These are phyloP conservation scores for Ceratocystis alfenasii DNA, from an alignment of 2,329 filamentous ascomycete genomes.

Conservation along the genomic window DNA sequence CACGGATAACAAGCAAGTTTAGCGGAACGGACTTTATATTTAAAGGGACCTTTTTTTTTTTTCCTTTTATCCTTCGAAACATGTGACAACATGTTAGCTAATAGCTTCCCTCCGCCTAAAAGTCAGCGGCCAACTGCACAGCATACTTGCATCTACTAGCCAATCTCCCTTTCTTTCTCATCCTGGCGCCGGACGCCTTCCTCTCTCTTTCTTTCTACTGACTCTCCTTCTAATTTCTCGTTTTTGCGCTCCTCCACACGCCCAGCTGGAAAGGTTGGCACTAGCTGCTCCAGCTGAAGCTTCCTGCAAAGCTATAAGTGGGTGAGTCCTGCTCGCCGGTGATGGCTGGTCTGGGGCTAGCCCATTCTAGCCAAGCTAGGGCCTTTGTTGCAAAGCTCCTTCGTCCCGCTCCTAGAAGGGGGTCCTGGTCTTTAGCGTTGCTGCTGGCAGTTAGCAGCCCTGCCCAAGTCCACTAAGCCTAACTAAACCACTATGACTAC, in stretches of 20 bases:
- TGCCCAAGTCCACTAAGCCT: neutral
- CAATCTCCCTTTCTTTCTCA: neutral
- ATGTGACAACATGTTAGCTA: too few species aligned
- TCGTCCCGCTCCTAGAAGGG: constrained; percentile 1
- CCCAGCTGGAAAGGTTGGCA: constrained; percentile 11
- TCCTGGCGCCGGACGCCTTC: neutral
- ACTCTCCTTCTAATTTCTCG: neutral
- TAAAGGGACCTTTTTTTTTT: too few species aligned
- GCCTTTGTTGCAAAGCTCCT: constrained; percentile 10
- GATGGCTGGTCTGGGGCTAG: neutral
- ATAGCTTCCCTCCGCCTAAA: too few species aligned
- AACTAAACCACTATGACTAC: constrained; percentile 1
- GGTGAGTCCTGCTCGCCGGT: neutral
- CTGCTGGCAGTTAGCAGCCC: neutral
- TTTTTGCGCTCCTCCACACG: neutral
- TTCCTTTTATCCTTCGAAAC: too few species aligned
- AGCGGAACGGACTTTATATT: neutral
- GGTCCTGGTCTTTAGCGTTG: neutral
- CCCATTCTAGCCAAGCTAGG: neutral
- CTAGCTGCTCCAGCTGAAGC: constrained; percentile 7
- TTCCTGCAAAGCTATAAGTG: neutral
- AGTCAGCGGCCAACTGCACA: neutral
- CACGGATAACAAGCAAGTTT: neutral
- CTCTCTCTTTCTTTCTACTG: neutral
- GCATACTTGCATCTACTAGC: neutral